Base-by-base conservation (phyloP, 768 basidiomycete genomes). In the Boletus rufocinnamomeus region DNA sequence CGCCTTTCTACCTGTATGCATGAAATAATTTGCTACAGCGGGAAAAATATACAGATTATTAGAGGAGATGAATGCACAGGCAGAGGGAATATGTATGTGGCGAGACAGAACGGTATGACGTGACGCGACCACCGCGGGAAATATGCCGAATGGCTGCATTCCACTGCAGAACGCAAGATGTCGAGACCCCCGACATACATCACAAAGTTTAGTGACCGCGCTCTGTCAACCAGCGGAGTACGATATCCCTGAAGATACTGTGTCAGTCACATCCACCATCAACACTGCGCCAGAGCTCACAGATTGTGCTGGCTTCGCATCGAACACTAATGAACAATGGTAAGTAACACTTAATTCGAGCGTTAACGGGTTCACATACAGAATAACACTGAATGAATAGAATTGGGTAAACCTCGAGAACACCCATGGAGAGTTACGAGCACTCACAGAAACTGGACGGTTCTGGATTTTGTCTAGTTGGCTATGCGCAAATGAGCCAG, bases 231-330 rank as follows among this genome's bases (percentile, higher is more conserved):
- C 94, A 96, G 66, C 94, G 85, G 13, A 96, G 73, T 8, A 95
- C 87, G 59, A 95, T 93, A 69, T 95, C 93, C 58, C 88, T 90
- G 45, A 32, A 23, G 38, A 43, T 30, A 7, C 23, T 4, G 10
- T 5, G 17, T 62, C 34, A 62, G 45, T 47, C 50, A 52, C 23
- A 19, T 19, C 14, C 2, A 21, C 28, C 40, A 34, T 28, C 4
- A 6, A 4, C 23, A 11, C 50, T 7, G 10, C 8, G 13, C 4
- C 21, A 10, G 28, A 35, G 71, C 89, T 55, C 64, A 91, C 88
- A 97, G 76, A 70, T 97, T 97, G 72, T 97, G 93, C 72, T 92
- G 90, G 67, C 87, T 95, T 74, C 95, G 95, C 89, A 96, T 95
- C 3, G 93, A 97, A 71, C 94, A 96, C 95, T 97, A 65, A 1